phyloP scores from a whole-genome alignment of 768 basidiomycete genomes.

The Calocybe gangraenosa region DNA sequence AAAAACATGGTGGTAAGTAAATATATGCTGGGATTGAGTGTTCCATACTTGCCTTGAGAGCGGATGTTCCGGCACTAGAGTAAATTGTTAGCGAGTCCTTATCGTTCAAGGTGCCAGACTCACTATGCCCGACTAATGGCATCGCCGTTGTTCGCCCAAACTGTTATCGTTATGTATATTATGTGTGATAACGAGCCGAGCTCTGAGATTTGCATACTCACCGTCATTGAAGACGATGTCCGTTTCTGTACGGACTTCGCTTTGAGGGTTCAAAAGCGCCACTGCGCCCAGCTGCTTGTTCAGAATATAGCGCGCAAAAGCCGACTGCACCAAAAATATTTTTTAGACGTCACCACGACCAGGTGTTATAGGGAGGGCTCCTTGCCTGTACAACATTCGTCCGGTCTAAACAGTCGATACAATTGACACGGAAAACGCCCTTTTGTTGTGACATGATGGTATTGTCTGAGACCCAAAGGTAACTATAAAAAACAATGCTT shows the following conservation, averaged over 20 bases:
- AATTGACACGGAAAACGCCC: constrained; percentile 87
- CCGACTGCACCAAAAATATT: constrained; percentile 55
- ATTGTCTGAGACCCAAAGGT: constrained; percentile 77
- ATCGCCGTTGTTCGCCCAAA: constrained; percentile 99
- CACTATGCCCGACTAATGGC: constrained; percentile 87
- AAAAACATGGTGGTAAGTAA: neutral
- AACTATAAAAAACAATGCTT: constrained; percentile 37
- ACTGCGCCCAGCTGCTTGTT: constrained; percentile 70
- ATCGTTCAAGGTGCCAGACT: constrained; percentile 24
- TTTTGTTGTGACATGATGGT: constrained; percentile 74
- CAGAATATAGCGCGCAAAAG: constrained; percentile 83
- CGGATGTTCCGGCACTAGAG: constrained; percentile 87
- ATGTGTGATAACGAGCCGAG: neutral
- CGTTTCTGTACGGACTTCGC: constrained; percentile 52
- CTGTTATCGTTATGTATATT: too few species aligned
- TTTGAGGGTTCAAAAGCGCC: constrained; percentile 54
- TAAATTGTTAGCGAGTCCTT: neutral
- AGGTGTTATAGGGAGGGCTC: neutral
- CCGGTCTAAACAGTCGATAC: constrained; percentile 92
- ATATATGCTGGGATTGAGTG: neutral
- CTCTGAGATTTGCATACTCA: constrained; percentile 23
- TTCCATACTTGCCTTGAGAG: constrained; percentile 67
- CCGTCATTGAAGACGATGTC: constrained; percentile 81
- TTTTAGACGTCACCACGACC: neutral
- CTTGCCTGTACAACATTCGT: constrained; percentile 91